A percentile compares a stretch with the other conserved stretches of the same genome.
Conservation (phyloP, 2,329 filamentous ascomycete genomes). For the Geoglossum cookeanum region DNA sequence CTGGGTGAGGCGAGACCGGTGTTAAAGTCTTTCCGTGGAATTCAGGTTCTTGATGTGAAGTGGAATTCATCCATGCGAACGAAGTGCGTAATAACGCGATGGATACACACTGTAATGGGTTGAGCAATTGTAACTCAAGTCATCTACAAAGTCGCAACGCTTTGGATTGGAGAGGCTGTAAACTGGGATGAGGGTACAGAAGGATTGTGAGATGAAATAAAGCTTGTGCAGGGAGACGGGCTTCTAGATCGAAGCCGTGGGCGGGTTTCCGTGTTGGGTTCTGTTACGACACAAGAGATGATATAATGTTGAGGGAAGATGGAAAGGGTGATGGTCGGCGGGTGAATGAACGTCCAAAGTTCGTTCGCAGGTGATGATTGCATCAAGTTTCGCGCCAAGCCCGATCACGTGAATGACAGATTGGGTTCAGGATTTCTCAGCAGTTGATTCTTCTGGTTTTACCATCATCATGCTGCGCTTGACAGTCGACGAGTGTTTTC, state of each 20-base stretch:
- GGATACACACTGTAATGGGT: slow-evolving; percentile 10
- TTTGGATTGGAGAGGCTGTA: slow-evolving; percentile 1
- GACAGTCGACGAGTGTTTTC: neutral
- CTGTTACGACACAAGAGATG: neutral
- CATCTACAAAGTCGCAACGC: slow-evolving; percentile 12
- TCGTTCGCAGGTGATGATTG: neutral
- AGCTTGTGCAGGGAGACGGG: slow-evolving; percentile 1
- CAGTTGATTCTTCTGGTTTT: neutral
- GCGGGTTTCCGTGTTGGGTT: neutral
- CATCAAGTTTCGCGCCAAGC: neutral
- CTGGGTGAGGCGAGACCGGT: slow-evolving; percentile 50
- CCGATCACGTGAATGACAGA: neutral
- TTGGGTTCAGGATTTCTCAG: too few species aligned
- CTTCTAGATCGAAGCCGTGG: neutral
- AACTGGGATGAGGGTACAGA: neutral
- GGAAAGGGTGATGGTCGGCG: neutral
- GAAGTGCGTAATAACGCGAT: slow-evolving; percentile 1
- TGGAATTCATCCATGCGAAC: slow-evolving; percentile 2
- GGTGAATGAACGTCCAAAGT: neutral
- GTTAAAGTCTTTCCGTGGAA: slow-evolving; percentile 46
- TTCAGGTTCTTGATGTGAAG: slow-evolving; percentile 28
- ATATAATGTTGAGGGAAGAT: neutral
- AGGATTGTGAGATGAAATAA: neutral
- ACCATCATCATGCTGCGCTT: neutral
- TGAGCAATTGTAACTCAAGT: slow-evolving; percentile 12